These are phyloP conservation scores for Zygosaccharomyces siamensis DNA, from an alignment of 805 yeast species.

Conservation along the genomic window DNA sequence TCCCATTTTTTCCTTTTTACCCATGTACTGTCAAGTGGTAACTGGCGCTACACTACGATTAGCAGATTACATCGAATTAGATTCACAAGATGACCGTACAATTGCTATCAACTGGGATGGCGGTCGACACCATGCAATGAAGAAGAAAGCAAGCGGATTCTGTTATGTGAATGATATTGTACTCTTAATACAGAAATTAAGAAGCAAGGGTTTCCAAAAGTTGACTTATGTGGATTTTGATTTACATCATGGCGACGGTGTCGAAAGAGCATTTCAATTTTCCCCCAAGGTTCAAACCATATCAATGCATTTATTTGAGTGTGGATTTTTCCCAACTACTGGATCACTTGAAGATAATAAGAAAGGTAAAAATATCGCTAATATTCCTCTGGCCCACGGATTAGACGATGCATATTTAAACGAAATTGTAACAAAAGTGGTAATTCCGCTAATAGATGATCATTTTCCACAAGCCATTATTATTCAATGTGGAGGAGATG, in stretches of 20 bases:
- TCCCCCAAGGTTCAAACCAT: constrained; percentile 54
- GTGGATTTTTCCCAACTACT: constrained; percentile 72
- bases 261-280: constrained; percentile 55
- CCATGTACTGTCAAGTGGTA: constrained; percentile 43
- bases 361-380: constrained; percentile 40
- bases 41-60: constrained; percentile 58
- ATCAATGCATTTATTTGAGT: constrained; percentile 59
- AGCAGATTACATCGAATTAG: constrained; percentile 35
- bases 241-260: constrained; percentile 80
- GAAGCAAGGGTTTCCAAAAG: constrained; percentile 41
- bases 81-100: constrained; percentile 20
- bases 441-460: constrained; percentile 39
- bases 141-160: constrained; percentile 57
- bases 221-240: constrained; percentile 67
- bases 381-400: constrained; percentile 57
- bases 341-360: constrained; percentile 43
- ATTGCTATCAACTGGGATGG: constrained; percentile 71
- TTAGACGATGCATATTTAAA: constrained; percentile 43
- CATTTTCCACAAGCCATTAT: constrained; percentile 51
- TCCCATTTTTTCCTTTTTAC: constrained; percentile 52
- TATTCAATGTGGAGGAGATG: constrained; percentile 72
- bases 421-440: constrained; percentile 38
- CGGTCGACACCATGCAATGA: constrained; percentile 67
- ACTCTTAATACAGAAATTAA: constrained; percentile 47
- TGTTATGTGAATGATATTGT: constrained; percentile 71